Base-by-base conservation (phyloP, 768 basidiomycete species). In the Amanita polypyramis region DNA sequence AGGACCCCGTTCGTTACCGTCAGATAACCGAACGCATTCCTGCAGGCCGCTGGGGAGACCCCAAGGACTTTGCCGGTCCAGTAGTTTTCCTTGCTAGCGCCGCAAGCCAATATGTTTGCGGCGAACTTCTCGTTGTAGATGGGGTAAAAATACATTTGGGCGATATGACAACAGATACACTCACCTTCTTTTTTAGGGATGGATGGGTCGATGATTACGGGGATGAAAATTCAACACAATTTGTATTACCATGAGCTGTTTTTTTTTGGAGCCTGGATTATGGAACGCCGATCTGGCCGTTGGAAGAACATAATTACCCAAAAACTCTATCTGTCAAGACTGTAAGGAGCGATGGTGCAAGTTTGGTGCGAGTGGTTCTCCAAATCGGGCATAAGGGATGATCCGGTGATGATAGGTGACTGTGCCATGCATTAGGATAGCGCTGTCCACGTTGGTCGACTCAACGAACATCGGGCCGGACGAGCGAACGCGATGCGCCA, bases 1-100 rank as follows among this genome's bases (percentile, higher is more conserved):
- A 62, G 20, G 77, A 86, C 62, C 79, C 79, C n/a, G 68, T 69
- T 17, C 76, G 85, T 37, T 65, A 77, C 19, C 72, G 78, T 23
- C 84, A 86, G 62, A 85, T 88, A 54, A 72, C 79, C 43, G 84
- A 84, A 58, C 72, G 84, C 33, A 86, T 86, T 52, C 84, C 84
- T 2, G 78, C 78, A 12, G 77, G 75, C 10, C 62, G 85, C 49
- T 87, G 85, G 85, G 85, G 83, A 17, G 62, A 69, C 19, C 83
- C 84, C 3, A 67, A 69, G 44, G 85, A 89, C 64, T 84, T 89
- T 60, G 80, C 77, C n/a, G 84, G 84, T 9, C 76, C 79, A 0
- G 63, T 79, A 12, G 75, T 87, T 12, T 89, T 81, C 62, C 72
- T 87, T 17, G 82, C 84, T 11, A 80, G 79, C 52, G 62, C 63